Evolutionary conservation across 1,284 basidiomycete genomes (phyloP).

Genomic region (Heimioporus retisporus): DNA sequence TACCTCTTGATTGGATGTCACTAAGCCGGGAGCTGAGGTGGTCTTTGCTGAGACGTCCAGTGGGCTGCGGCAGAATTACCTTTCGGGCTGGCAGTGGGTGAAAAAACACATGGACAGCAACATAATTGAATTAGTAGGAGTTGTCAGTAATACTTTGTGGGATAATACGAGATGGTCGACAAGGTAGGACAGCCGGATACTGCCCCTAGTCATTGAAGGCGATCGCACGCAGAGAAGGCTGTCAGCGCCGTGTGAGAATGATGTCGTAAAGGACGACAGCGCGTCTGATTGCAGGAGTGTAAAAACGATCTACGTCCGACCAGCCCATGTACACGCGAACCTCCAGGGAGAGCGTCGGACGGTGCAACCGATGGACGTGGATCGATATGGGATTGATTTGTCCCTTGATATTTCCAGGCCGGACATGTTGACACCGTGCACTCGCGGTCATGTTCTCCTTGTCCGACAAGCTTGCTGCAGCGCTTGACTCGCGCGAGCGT

Average conservation of each 20-base stretch:
- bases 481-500: slow-evolving; percentile 70
- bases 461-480: slow-evolving; percentile 52
- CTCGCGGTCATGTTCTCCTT: slow-evolving; percentile 44
- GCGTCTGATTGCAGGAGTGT: slow-evolving; percentile 3
- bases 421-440: background rate
- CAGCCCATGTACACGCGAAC: slow-evolving; percentile 19
- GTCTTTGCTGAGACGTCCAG: background rate
- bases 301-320: slow-evolving; percentile 28
- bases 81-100: too few relatives aligned
- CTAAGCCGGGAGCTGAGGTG: slow-evolving; percentile 18
- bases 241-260: too few relatives aligned
- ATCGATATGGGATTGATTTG: background rate
- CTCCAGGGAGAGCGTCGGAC: background rate
- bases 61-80: background rate
- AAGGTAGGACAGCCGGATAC: too few relatives aligned
- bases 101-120: too few relatives aligned
- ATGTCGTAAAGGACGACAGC: too few relatives aligned
- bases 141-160: too few relatives aligned
- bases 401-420: slow-evolving; percentile 5
- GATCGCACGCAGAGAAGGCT: too few relatives aligned
- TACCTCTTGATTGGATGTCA: too few relatives aligned
- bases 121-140: too few relatives aligned
- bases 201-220: too few relatives aligned
- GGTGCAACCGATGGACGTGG: background rate
- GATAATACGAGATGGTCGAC: too few relatives aligned